Percentiles rank a stretch among this genome's conserved stretches.
phyloP scores from a whole-genome alignment of 805 yeast species.

The Spathaspora hagerdaliae region DNA sequence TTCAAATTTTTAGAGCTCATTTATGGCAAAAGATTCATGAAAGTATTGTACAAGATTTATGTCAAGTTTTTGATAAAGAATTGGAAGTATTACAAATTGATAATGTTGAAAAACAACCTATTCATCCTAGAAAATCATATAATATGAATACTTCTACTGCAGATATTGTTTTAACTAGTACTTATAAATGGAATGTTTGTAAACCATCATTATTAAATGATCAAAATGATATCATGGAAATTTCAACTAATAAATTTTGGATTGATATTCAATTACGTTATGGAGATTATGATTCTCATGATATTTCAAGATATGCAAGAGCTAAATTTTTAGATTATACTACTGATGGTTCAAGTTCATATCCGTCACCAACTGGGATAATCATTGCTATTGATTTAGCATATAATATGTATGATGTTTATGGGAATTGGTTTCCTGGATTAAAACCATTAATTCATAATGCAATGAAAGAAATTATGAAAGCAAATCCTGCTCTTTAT shows the following conservation, averaged over 20 bases:
- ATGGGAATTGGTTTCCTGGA: constrained; percentile 98
- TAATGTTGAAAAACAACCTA: constrained; percentile 81
- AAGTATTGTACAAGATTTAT: constrained; percentile 85
- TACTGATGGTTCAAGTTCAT: constrained; percentile 74
- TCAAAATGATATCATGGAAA: constrained; percentile 54
- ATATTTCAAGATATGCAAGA: constrained; percentile 87
- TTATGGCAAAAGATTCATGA: constrained; percentile 99
- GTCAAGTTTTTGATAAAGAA: constrained; percentile 90
- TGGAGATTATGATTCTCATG: constrained; percentile 98
- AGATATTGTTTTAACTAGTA: constrained; percentile 73
- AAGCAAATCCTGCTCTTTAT: constrained; percentile 87
- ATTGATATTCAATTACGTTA: constrained; percentile 90
- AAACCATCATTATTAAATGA: constrained; percentile 74
- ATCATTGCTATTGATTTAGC: constrained; percentile 91
- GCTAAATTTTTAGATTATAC: constrained; percentile 94
- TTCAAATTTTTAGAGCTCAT: constrained; percentile 96
- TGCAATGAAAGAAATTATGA: constrained; percentile 92
- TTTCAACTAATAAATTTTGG: constrained; percentile 79
- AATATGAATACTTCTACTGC: constrained; percentile 96
- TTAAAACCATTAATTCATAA: constrained; percentile 83
- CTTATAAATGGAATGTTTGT: constrained; percentile 78
- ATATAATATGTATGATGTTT: constrained; percentile 92
- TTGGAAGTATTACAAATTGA: constrained; percentile 79
- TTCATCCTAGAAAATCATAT: constrained; percentile 96
- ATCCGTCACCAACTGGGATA: constrained; percentile 92